Conservation (phyloP, 306 rosid genomes). For the Quillaja saponaria region DNA sequence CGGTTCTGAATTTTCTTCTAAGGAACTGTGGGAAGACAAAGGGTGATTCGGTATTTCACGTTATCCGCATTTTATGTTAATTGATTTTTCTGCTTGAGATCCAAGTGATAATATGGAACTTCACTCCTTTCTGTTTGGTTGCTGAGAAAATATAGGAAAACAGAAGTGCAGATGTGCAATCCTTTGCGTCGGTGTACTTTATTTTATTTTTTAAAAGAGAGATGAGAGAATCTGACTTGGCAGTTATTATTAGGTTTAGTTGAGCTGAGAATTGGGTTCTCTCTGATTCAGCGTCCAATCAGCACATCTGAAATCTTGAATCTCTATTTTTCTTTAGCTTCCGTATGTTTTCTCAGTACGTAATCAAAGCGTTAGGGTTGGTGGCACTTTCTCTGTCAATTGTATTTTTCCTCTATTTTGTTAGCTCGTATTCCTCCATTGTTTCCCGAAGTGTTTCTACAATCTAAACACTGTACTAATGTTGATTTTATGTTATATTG, state of each 20-base stretch:
- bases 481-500: conserved; percentile 17
- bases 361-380: conserved; percentile 13
- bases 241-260: background rate
- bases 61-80: background rate
- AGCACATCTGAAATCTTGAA: conserved; percentile 12
- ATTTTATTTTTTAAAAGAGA: conserved; percentile 10
- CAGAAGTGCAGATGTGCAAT: conserved; percentile 41
- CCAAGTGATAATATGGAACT: conserved; percentile 24
- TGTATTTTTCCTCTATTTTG: conserved; percentile 2
- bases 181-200: conserved; percentile 20
- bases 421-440: background rate
- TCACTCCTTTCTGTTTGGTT: conserved; percentile 23
- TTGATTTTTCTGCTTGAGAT: conserved; percentile 24
- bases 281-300: conserved; percentile 6
- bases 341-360: background rate
- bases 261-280: conserved; percentile 22
- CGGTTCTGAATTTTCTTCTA: background rate
- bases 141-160: conserved; percentile 27
- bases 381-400: background rate
- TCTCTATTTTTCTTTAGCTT: conserved; percentile 5
- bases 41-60: background rate
- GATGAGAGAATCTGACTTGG: conserved; percentile 27
- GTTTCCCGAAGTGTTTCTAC: background rate
- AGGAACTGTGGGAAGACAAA: conserved; percentile 7
- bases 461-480: conserved; percentile 11